These are phyloP conservation scores for Beta macrorhiza DNA, from an alignment of 179 eudicot genomes.

Conservation along the genomic window DNA sequence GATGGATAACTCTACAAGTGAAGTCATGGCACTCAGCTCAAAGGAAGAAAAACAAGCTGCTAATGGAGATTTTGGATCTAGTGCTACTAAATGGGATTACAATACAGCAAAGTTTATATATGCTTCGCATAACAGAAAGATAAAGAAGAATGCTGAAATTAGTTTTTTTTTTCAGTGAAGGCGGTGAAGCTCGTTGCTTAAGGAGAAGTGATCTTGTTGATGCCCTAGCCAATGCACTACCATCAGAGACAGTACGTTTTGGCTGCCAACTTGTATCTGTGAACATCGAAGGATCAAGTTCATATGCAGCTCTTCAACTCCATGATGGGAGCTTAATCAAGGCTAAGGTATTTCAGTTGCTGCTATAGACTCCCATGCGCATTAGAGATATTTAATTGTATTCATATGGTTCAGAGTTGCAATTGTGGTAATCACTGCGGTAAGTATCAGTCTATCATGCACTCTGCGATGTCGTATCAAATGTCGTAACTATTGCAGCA, in stretches of 20 bases:
- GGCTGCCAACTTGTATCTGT: constrained; percentile 35
- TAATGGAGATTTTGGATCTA: not conserved
- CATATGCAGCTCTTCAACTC: constrained; percentile 30
- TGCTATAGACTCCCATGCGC: not conserved
- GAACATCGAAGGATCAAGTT: constrained; percentile 26
- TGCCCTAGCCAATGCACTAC: constrained; percentile 39
- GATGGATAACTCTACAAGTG: not conserved
- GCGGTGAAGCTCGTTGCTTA: constrained; percentile 33
- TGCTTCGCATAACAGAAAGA: not conserved
- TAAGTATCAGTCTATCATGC: not conserved
- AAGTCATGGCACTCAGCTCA: not conserved
- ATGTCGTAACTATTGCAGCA: not conserved
- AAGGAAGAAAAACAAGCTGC: not conserved
- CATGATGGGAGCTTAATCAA: constrained; percentile 32
- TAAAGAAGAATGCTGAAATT: not conserved
- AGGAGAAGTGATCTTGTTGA: constrained; percentile 34
- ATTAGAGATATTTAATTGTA: not conserved
- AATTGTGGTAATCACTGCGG: not conserved
- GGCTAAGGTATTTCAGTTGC: constrained; percentile 34
- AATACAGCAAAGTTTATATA: not conserved
- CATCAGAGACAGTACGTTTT: constrained; percentile 30
- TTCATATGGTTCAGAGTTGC: not conserved
- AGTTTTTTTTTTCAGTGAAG: constrained; percentile 20
- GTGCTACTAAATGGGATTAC: not conserved
- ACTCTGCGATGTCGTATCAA: not conserved